Conservation (phyloP, 805 yeast genomes). For the Wickerhamomyces chaumierensis region DNA sequence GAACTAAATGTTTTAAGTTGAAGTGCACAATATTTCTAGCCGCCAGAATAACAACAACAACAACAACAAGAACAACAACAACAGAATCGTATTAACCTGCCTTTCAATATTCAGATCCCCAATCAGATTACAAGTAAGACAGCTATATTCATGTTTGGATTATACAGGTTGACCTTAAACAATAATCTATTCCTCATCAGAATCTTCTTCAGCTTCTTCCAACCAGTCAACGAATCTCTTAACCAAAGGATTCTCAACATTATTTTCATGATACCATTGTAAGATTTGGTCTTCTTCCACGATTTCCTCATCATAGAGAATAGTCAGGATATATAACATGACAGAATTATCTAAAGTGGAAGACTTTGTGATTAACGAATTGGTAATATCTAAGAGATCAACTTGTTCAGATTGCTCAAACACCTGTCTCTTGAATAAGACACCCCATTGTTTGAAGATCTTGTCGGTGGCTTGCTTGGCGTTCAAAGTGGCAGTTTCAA, state of each 20-base stretch:
- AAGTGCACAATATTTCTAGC: too few relatives aligned
- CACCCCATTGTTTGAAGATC: conserved; percentile 73
- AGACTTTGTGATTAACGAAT: conserved; percentile 23
- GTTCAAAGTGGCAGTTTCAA: conserved; percentile 65
- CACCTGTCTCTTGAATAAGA: conserved; percentile 73
- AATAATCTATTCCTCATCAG: conserved; percentile 34
- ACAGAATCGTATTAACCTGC: too few relatives aligned
- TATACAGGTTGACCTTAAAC: too few relatives aligned
- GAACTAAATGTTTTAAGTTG: too few relatives aligned
- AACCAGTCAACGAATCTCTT: conserved; percentile 82
- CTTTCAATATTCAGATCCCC: too few relatives aligned
- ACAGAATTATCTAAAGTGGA: conserved; percentile 21
- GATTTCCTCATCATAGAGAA: conserved; percentile 73
- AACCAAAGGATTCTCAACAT: conserved; percentile 32
- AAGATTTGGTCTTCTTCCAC: conserved; percentile 72
- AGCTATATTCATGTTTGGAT: too few relatives aligned
- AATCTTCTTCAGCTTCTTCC: conserved; percentile 56
- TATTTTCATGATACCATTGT: conserved; percentile 66
- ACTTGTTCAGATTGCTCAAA: conserved; percentile 71
- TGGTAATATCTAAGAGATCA: conserved; percentile 44
- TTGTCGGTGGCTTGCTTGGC: conserved; percentile 68
- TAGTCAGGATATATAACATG: conserved; percentile 37
- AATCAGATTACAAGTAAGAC: too few relatives aligned
- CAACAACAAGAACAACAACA: too few relatives aligned
- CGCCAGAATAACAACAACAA: too few relatives aligned